Evolutionary conservation across 495 filamentous ascomycete genomes (phyloP).

Genomic region (Penicillium egyptiacum): DNA sequence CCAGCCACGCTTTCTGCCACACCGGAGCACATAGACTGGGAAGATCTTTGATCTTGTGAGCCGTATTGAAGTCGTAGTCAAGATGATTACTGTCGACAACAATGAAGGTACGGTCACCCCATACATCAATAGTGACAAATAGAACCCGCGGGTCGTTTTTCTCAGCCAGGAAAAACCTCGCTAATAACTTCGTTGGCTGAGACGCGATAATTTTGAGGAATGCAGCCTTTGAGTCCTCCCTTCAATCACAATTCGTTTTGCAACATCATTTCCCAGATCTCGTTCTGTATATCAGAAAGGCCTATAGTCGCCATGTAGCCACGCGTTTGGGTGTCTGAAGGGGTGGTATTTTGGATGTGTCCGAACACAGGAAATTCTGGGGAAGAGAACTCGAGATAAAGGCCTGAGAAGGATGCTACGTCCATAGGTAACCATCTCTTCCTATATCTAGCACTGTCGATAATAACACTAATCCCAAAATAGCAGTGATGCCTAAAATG

Average conservation of each 20-base stretch:
- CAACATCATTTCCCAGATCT: background rate
- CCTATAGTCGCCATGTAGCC: no score
- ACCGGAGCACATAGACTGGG: conserved; percentile 14
- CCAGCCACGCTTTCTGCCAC: conserved; percentile 5
- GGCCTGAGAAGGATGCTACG: no score
- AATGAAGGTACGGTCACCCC: conserved; percentile 8
- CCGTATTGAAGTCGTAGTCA: conserved; percentile 15
- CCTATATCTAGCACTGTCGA: no score
- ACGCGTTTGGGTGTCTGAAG: no score
- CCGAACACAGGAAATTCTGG: no score
- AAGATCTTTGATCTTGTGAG: conserved; percentile 16
- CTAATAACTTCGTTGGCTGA: conserved; percentile 2
- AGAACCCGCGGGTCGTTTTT: conserved; percentile 12
- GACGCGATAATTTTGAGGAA: background rate
- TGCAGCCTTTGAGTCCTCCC: background rate
- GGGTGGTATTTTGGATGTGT: no score
- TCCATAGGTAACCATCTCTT: no score
- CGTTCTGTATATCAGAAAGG: background rate
- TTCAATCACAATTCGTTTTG: background rate
- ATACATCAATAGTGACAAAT: conserved; percentile 6
- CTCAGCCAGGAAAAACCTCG: conserved; percentile 14
- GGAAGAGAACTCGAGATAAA: no score
- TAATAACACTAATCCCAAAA: no score
- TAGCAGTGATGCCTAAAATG: no score
- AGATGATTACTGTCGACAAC: conserved; percentile 16